A percentile compares a stretch with the other conserved stretches of the same genome.
These are phyloP conservation scores for Gossypium laxum DNA, from an alignment of 441 rosid species.

Conservation along the genomic window DNA sequence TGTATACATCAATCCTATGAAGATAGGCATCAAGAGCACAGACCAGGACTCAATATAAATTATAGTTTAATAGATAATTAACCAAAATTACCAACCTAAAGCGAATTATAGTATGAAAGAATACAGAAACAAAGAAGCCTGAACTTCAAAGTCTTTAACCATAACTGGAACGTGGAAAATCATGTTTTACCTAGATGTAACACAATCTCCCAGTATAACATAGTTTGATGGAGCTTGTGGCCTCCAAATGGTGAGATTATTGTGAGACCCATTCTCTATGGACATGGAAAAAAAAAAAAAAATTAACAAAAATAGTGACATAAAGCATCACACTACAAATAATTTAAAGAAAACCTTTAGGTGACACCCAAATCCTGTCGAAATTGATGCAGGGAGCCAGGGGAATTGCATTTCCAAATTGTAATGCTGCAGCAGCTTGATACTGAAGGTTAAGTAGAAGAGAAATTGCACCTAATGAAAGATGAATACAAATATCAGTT, in stretches of 20 bases:
- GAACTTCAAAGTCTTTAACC: neutral
- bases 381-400: slow-evolving; percentile 85
- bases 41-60: neutral
- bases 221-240: slow-evolving; percentile 92
- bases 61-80: neutral
- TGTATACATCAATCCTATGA: neutral
- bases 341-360: slow-evolving; percentile 50
- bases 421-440: slow-evolving; percentile 72
- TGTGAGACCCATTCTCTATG: slow-evolving; percentile 67
- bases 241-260: slow-evolving; percentile 92
- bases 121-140: slow-evolving; percentile 2
- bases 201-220: slow-evolving; percentile 95
- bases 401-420: slow-evolving; percentile 80
- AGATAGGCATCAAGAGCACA: neutral
- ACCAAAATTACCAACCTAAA: slow-evolving; percentile 5
- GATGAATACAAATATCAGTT: slow-evolving; percentile 77
- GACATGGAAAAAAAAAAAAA: slow-evolving; percentile 12
- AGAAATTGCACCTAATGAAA: slow-evolving; percentile 83
- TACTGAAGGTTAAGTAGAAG: slow-evolving; percentile 78
- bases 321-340: slow-evolving; percentile 10
- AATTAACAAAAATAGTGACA: neutral
- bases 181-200: slow-evolving; percentile 74
- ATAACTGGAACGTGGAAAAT: neutral
- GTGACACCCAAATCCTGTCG: slow-evolving; percentile 76
- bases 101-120: neutral